Evolutionary conservation across 2,329 filamentous ascomycete species (phyloP), one percentile per base, ranked within the genome.

Genomic region (Sporothrix luriei): DNA sequence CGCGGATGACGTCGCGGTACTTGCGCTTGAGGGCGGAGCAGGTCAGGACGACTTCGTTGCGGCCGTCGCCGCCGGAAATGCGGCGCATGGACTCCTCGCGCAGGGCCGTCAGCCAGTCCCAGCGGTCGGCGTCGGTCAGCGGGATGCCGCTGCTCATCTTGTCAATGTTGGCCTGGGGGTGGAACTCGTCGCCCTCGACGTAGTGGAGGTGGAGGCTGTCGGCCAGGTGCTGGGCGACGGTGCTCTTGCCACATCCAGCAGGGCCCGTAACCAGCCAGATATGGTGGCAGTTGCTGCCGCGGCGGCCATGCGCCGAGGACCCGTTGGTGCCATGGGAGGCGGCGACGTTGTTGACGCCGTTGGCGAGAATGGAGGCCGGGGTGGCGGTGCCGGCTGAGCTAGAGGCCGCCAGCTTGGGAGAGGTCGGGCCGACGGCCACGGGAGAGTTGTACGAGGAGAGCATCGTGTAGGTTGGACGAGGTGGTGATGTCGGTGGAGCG

Each of bases 11-110:
- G 76, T 99, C 95, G 75, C 95, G 90, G 84, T 99, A 99, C 82
- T 97, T 97, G 79, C 92, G 91, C 85, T 98, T 98, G 68, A 99
- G 86, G 1, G 94, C 95, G 14, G 93, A 97, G 85, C 95, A 99
- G 68, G 95, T 97, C 71, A 99, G 87, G 65, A 99, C 92, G n/a
- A 97, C 95, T 64, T 93, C 90, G 40, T 85, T 81, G 21, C 33
- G 33, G 33, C 33, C 33, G 33, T 86, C 84, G 49, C 88, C 88
- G 64, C 79, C 80, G 69, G 83, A 81, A 71, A 91, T 82, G 66
- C 82, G 82, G 68, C 80, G 80, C 69, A 89, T 82, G 7, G 88
- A 87, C 76, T 89, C 90, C 73, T 92, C 87, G 73, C 92, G 91
- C 16, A 95, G 85, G 14, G 84, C 84, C 61, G 90, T 92, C 73